Evolutionary conservation across 257 asterid species (phyloP).

Genomic region (Hygrophila difformis): DNA sequence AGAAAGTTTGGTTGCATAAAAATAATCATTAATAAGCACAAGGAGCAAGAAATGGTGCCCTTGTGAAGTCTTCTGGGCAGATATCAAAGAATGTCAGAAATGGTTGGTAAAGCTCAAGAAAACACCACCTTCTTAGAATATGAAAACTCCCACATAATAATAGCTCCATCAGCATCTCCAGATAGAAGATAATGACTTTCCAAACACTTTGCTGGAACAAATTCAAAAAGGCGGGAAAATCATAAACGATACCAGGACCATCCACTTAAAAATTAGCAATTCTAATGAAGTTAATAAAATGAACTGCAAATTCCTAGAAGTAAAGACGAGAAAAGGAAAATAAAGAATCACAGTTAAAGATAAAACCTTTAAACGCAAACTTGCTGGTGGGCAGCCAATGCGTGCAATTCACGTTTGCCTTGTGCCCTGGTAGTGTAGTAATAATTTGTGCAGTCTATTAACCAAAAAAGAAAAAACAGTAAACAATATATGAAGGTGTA

Average conservation of each 20-base stretch:
- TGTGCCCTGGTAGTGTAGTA: constrained; percentile 92
- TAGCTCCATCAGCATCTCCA: constrained; percentile 88
- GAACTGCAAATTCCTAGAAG: constrained; percentile 2
- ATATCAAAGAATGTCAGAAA: neutral
- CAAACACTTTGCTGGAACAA: constrained; percentile 50
- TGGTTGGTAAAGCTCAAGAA: constrained; percentile 1
- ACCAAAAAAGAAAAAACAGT: constrained; percentile 3
- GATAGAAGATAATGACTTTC: constrained; percentile 60
- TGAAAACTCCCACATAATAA: constrained; percentile 70
- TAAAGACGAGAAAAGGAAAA: neutral
- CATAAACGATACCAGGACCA: neutral
- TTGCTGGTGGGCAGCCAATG: constrained; percentile 89
- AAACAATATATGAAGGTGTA: neutral
- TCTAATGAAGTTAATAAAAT: no score
- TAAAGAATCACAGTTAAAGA: constrained; percentile 10
- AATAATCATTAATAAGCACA: neutral
- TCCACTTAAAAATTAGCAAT: neutral
- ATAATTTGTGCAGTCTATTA: constrained; percentile 72
- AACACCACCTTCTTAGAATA: constrained; percentile 62
- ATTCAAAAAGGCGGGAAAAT: neutral
- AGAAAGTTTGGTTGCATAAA: no score
- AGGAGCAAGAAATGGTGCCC: neutral
- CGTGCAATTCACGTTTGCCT: constrained; percentile 78
- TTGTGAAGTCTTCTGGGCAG: neutral
- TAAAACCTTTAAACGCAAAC: constrained; percentile 67